phyloP scores from a whole-genome alignment of 2,329 filamentous ascomycete genomes.

The Penicillium sp. region DNA sequence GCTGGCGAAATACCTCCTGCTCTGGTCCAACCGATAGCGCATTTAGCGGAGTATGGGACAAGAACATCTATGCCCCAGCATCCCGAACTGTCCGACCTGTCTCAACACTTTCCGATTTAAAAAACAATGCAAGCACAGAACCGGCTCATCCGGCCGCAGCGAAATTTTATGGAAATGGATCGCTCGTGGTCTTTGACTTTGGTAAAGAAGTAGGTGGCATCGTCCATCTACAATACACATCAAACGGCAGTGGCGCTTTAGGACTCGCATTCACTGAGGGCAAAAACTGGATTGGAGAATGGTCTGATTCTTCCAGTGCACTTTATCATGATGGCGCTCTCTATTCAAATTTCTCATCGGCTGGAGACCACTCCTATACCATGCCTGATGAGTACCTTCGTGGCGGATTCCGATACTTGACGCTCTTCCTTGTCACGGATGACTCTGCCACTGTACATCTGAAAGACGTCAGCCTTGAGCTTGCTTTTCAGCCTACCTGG shows the following conservation, averaged over 20 bases:
- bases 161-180: slow-evolving; percentile 52
- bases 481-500: slow-evolving; percentile 57
- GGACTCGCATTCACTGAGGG: slow-evolving; percentile 55
- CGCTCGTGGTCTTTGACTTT: slow-evolving; percentile 63
- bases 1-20: slow-evolving; percentile 62
- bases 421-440: slow-evolving; percentile 42
- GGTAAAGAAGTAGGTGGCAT: slow-evolving; percentile 63
- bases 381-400: slow-evolving; percentile 47
- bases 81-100: slow-evolving; percentile 56
- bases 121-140: slow-evolving; percentile 24
- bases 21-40: slow-evolving; percentile 54
- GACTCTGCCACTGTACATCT: slow-evolving; percentile 40
- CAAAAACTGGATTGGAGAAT: slow-evolving; percentile 53
- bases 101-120: slow-evolving; percentile 46
- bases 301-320: slow-evolving; percentile 56
- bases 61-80: slow-evolving; percentile 60
- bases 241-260: slow-evolving; percentile 43
- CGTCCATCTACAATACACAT: slow-evolving; percentile 55
- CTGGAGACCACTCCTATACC: slow-evolving; percentile 39
- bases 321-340: slow-evolving; percentile 49
- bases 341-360: slow-evolving; percentile 39
- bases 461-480: slow-evolving; percentile 46
- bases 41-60: slow-evolving; percentile 63
- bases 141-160: slow-evolving; percentile 36
- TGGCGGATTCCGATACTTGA: slow-evolving; percentile 52